Evolutionary conservation across 2,329 filamentous ascomycete species (phyloP).

Genomic region (Venturia effusa): DNA sequence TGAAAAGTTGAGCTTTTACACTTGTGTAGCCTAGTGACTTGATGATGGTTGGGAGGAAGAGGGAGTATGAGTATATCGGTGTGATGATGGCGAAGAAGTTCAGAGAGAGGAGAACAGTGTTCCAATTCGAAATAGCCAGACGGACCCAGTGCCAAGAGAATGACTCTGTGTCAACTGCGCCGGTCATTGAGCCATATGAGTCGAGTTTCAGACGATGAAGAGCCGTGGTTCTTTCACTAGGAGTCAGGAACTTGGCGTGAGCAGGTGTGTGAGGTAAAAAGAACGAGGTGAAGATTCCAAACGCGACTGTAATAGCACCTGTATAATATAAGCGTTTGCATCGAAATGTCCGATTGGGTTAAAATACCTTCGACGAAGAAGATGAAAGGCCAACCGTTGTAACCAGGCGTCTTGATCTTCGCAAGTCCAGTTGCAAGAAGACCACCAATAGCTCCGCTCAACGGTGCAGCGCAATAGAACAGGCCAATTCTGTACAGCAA

Average conservation of each 20-base stretch:
- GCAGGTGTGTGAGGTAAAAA: slow-evolving; percentile 21
- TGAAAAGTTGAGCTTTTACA: slow-evolving; percentile 24
- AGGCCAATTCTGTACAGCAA: slow-evolving; percentile 9
- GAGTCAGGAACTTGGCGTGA: slow-evolving; percentile 42
- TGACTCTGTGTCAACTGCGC: slow-evolving; percentile 21
- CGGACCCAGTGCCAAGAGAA: slow-evolving; percentile 23
- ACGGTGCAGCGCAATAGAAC: slow-evolving; percentile 10
- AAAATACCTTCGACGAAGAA: slow-evolving; percentile 37
- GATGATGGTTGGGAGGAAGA: slow-evolving; percentile 13
- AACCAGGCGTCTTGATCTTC: slow-evolving; percentile 14
- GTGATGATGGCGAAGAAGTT: slow-evolving; percentile 40
- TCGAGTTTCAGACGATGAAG: slow-evolving; percentile 18
- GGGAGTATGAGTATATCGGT: slow-evolving; percentile 33
- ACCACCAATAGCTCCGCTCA: slow-evolving; percentile 11
- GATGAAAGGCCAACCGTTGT: slow-evolving; percentile 63
- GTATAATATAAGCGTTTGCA: slow-evolving; percentile 25
- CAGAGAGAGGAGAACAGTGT: slow-evolving; percentile 27
- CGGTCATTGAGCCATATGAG: slow-evolving; percentile 18
- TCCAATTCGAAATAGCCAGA: slow-evolving; percentile 23
- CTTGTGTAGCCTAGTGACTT: slow-evolving; percentile 10
- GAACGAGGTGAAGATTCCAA: slow-evolving; percentile 31
- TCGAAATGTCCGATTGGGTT: not conserved
- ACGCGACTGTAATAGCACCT: slow-evolving; percentile 23
- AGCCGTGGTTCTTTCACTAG: slow-evolving; percentile 32
- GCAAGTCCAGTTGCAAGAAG: slow-evolving; percentile 17